These are phyloP conservation scores for Furcasterigmium furcatum DNA, from an alignment of 2,329 filamentous ascomycete genomes.

Conservation along the genomic window DNA sequence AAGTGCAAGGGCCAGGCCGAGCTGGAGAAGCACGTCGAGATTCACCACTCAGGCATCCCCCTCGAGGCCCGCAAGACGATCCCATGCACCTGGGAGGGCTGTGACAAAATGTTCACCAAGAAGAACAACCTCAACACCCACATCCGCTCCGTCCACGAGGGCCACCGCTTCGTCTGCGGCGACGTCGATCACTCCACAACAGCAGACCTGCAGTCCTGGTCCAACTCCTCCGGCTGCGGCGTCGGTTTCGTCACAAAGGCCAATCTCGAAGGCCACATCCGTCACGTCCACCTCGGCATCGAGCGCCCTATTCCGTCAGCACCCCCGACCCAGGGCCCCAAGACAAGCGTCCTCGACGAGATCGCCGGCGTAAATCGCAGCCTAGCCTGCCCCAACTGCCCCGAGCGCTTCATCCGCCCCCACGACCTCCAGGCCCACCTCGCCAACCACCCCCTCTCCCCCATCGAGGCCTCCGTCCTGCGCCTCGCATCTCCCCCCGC, in stretches of 20 bases:
- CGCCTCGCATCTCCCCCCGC: constrained; percentile 13
- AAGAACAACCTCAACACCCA: constrained; percentile 81
- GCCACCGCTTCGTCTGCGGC: constrained; percentile 77
- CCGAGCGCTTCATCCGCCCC: constrained; percentile 43
- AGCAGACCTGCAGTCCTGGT: constrained; percentile 62
- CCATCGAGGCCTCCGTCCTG: constrained; percentile 11
- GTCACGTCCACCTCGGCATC: constrained; percentile 72
- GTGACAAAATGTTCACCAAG: constrained; percentile 75
- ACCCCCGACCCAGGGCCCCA: no score
- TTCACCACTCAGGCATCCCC: constrained; percentile 63
- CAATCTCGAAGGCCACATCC: constrained; percentile 79
- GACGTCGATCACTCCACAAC: constrained; percentile 56
- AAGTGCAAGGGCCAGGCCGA: constrained; percentile 64
- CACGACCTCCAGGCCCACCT: constrained; percentile 47
- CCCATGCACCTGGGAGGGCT: constrained; percentile 64
- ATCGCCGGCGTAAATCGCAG: constrained; percentile 40
- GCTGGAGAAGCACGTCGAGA: constrained; percentile 74
- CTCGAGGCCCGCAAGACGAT: constrained; percentile 64
- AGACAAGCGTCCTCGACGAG: constrained; percentile 29
- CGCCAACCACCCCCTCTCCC: constrained; percentile 21
- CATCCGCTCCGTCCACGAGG: constrained; percentile 72
- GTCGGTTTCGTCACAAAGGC: constrained; percentile 73
- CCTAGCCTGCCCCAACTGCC: constrained; percentile 41
- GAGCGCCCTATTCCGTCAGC: constrained; percentile 25
- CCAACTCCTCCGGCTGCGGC: constrained; percentile 66